Conservation (phyloP, 1,284 basidiomycete species). For the Limonomyces culmigenus region DNA sequence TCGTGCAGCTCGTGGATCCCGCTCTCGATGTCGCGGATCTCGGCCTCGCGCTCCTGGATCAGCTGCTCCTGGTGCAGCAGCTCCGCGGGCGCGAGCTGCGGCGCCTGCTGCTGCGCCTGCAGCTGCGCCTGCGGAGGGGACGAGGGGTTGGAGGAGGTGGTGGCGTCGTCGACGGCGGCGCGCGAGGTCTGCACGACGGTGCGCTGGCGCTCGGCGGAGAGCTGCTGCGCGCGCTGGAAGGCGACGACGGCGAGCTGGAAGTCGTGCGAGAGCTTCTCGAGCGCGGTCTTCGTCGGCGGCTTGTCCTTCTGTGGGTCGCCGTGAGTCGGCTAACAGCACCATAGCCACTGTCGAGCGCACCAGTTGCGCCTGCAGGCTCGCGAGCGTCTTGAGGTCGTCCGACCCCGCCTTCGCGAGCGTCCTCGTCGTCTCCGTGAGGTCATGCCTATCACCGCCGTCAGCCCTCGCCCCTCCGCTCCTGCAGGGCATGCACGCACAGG, state of each 20-base stretch:
- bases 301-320: slow-evolving; percentile 11
- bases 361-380: slow-evolving; percentile 44
- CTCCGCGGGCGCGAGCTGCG: slow-evolving; percentile 40
- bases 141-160: slow-evolving; percentile 10
- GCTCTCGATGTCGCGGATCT: slow-evolving; percentile 93
- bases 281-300: slow-evolving; percentile 59
- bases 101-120: slow-evolving; percentile 65
- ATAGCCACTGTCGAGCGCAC: no score
- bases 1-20: slow-evolving; percentile 95
- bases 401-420: slow-evolving; percentile 90
- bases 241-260: slow-evolving; percentile 78
- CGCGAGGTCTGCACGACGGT: slow-evolving; percentile 72
- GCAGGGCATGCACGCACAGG: slow-evolving; percentile 34
- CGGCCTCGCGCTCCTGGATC: slow-evolving; percentile 87
- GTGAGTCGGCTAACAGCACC: not conserved
- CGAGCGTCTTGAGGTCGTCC: slow-evolving; percentile 80
- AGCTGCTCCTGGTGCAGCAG: slow-evolving; percentile 93
- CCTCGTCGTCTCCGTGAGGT: slow-evolving; percentile 86
- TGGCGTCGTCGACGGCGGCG: slow-evolving; percentile 34
- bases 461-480: not conserved
- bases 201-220: slow-evolving; percentile 76
- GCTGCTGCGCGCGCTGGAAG: slow-evolving; percentile 84
- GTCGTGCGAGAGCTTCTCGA: slow-evolving; percentile 88
- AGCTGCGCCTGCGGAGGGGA: slow-evolving; percentile 43
- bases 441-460: slow-evolving; percentile 32